Conservation (phyloP, 2,329 filamentous ascomycete genomes). For the Lasiodiplodia citricola region DNA sequence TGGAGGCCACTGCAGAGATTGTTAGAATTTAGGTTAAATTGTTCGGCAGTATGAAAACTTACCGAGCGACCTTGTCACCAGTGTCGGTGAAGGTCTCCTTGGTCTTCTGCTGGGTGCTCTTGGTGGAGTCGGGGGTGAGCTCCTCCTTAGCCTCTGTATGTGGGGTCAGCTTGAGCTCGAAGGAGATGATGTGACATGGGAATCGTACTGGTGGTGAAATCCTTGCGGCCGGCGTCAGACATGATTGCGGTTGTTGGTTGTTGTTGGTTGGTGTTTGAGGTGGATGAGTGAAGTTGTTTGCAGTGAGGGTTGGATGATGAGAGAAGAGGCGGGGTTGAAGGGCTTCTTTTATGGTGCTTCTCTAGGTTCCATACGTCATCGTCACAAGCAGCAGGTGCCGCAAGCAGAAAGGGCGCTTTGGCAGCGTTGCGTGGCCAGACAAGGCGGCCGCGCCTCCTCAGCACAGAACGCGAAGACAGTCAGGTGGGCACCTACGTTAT, state of each 20-base stretch:
- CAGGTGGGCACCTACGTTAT: slow-evolving; percentile 20
- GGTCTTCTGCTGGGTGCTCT: slow-evolving; percentile 65
- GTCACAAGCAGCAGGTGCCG: slow-evolving; percentile 2
- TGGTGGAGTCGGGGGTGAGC: slow-evolving; percentile 63
- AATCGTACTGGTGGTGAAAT: slow-evolving; percentile 56
- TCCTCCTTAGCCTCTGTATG: slow-evolving; percentile 60
- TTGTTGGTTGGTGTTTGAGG: slow-evolving; percentile 36
- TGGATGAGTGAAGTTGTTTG: slow-evolving; percentile 27
- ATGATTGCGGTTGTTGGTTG: slow-evolving; percentile 55
- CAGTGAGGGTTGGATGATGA: slow-evolving; percentile 28
- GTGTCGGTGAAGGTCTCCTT: slow-evolving; percentile 63
- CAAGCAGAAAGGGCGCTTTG: slow-evolving; percentile 8
- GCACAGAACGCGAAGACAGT: neutral
- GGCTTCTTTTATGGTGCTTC: slow-evolving; percentile 11
- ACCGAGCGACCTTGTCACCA: slow-evolving; percentile 61
- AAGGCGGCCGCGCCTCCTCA: neutral
- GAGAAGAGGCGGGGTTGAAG: neutral
- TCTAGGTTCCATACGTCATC: slow-evolving; percentile 13
- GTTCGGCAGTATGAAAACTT: slow-evolving; percentile 29
- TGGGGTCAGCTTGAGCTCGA: slow-evolving; percentile 30
- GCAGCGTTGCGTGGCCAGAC: neutral
- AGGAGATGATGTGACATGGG: neutral
- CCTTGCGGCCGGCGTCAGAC: slow-evolving; percentile 68
- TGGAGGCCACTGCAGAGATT: slow-evolving; percentile 47
- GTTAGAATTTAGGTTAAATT: slow-evolving; percentile 30